Percentiles rank a stretch among this genome's conserved stretches.
Evolutionary conservation across 345 rosid species (phyloP).

Genomic region (Ricinus communis): DNA sequence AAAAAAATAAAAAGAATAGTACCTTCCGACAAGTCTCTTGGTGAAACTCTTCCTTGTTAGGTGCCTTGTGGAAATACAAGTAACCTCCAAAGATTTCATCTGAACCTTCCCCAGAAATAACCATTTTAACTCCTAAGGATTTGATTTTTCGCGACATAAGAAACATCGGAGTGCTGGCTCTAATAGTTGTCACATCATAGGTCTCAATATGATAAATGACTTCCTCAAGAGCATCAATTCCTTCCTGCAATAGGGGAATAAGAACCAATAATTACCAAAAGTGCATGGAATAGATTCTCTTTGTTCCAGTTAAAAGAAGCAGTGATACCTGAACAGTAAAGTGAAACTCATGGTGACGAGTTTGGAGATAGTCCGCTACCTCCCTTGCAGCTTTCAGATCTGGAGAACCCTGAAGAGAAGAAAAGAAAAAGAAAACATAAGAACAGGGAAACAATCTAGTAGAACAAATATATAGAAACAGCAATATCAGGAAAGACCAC

Average conservation of each 20-base stretch:
- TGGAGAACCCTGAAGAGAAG: constrained; percentile 61
- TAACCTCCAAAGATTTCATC: constrained; percentile 92
- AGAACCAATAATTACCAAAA: constrained; percentile 3
- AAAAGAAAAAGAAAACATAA: constrained; percentile 11
- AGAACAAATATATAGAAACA: background rate
- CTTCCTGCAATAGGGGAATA: constrained; percentile 53
- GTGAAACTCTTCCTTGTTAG: constrained; percentile 74
- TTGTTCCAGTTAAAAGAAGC: background rate
- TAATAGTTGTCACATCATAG: constrained; percentile 77
- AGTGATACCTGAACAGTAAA: constrained; percentile 69
- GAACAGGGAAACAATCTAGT: background rate
- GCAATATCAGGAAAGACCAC: background rate
- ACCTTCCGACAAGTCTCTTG: constrained; percentile 86
- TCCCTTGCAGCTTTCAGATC: constrained; percentile 77
- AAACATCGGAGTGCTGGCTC: constrained; percentile 94
- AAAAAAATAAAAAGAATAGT: background rate
- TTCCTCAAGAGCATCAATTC: constrained; percentile 82
- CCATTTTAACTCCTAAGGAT: constrained; percentile 90
- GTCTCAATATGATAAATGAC: constrained; percentile 86
- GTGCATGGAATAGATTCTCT: background rate
- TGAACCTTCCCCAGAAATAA: constrained; percentile 85
- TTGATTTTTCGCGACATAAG: constrained; percentile 87
- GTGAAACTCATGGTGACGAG: constrained; percentile 76
- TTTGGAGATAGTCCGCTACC: constrained; percentile 75
- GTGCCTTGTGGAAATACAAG: constrained; percentile 83